Percentiles rank a stretch among this genome's conserved stretches.
phyloP scores from a whole-genome alignment of 257 asterid species.

The Prunella vulgaris region DNA sequence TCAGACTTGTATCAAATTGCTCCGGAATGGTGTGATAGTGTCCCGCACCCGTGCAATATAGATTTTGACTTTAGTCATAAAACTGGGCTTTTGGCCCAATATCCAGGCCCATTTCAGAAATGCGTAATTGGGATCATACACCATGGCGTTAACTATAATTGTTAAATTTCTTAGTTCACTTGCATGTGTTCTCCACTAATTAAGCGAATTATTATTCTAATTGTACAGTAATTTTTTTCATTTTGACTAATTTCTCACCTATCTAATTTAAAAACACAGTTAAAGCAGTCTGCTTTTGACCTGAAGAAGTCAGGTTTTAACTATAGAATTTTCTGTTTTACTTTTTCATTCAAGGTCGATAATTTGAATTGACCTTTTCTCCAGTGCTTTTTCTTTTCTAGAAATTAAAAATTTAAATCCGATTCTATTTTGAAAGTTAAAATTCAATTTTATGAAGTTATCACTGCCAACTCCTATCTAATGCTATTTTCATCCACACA shows the following conservation, averaged over 20 bases:
- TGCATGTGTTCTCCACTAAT: neutral
- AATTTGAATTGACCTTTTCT: neutral
- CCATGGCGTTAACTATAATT: neutral
- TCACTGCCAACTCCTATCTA: too few species aligned
- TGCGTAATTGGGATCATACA: neutral
- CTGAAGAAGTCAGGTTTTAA: neutral
- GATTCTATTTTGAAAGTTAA: too few species aligned
- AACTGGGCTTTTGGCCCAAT: neutral
- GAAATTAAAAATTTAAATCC: too few species aligned
- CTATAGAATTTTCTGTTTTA: neutral
- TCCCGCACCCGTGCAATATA: too few species aligned
- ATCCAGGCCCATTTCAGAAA: neutral
- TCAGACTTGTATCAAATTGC: too few species aligned
- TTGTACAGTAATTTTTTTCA: neutral
- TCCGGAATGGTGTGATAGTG: too few species aligned
- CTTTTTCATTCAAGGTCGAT: neutral
- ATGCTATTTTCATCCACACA: too few species aligned
- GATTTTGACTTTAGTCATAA: too few species aligned
- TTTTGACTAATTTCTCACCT: neutral
- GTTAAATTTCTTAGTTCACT: neutral
- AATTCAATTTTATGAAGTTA: too few species aligned
- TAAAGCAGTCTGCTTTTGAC: constrained; percentile 4
- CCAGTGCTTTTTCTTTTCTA: too few species aligned
- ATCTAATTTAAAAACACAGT: neutral
- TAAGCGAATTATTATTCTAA: neutral